Base-by-base conservation (phyloP, 225 moss, liverwort and hornwort genomes). In the Bryum argenteum region DNA sequence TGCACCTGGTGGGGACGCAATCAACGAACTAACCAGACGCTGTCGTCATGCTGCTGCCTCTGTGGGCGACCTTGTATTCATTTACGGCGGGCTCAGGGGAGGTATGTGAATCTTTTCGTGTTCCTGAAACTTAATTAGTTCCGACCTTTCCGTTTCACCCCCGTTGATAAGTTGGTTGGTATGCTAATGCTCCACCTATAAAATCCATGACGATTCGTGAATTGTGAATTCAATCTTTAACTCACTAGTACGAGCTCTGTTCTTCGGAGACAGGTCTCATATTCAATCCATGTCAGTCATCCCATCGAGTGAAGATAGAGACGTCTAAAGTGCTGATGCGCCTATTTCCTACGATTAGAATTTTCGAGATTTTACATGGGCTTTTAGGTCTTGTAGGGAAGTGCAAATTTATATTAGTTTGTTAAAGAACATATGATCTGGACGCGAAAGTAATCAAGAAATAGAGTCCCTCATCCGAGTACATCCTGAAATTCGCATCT, bases 21-120 rank as follows among this genome's bases (percentile, higher is more conserved):
- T 82, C 24, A 84, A 81, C 56, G 89, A 89, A 68, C 67, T 89
- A 10, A 89, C 89, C 50, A 73, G 89, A 50, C 89, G 87, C 55
- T 89, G 89, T 71, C 87, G 89, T 17, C 89, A 89, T 58, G 89
- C 87, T 54, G 60, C 87, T 58, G 89, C 89, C 47, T 87, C 89
- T 71, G 84, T 89, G 26, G 89, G 87, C 62, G 89, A 89, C 66
- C 81, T 84, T 17, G 80, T 89, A 58, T 89, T 89, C 73, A 84
- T 87, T 81, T 89, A 89, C 70, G 89, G 89, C 67, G 87, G 89
- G 21, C 84, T 89, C 16, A 76, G 89, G 79, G 89, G 89, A 82
- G 89, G 89, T 87, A 71, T 20, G 69, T 21, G 0, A 20, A 11
- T 75, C 0, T 18, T 40, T 0, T 23, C 13, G 22, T 50, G 14